A percentile compares a stretch with the other conserved stretches of the same genome.
These are phyloP conservation scores for Barbarea vulgaris DNA, from an alignment of 345 rosid species.

Conservation along the genomic window DNA sequence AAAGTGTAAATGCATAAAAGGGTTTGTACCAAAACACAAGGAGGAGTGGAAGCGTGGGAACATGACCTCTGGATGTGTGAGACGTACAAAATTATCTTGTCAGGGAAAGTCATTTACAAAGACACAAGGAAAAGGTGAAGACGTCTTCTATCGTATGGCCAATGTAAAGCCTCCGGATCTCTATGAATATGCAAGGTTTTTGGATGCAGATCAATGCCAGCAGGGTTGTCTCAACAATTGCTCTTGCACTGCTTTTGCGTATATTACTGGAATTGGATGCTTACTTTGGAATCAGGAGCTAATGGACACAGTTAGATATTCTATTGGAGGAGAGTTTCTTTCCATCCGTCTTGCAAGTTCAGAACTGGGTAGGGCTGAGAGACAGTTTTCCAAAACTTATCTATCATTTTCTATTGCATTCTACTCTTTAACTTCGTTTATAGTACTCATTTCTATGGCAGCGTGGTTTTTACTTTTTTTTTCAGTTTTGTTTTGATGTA, in stretches of 20 bases:
- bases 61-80: constrained; percentile 12
- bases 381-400: neutral
- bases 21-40: constrained; percentile 26
- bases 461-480: neutral
- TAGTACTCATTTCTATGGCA: neutral
- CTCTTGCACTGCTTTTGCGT: constrained; percentile 58
- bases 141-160: constrained; percentile 8
- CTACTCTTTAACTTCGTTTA: neutral
- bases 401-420: too few species aligned
- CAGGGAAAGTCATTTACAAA: constrained; percentile 3
- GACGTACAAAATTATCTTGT: constrained; percentile 7
- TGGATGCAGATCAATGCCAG: constrained; percentile 13
- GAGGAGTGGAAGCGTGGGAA: constrained; percentile 23
- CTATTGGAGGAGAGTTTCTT: constrained; percentile 35
- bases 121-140: neutral
- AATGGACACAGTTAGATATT: constrained; percentile 51
- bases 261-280: constrained; percentile 46
- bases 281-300: constrained; percentile 54
- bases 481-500: neutral
- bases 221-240: constrained; percentile 43
- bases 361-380: constrained; percentile 49
- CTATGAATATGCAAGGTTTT: constrained; percentile 14
- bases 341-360: constrained; percentile 53
- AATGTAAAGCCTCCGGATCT: constrained; percentile 17
- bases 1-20: constrained; percentile 26